These are phyloP conservation scores for Trichoderma pleuroti DNA, from an alignment of 2,329 filamentous ascomycete genomes.

Conservation along the genomic window DNA sequence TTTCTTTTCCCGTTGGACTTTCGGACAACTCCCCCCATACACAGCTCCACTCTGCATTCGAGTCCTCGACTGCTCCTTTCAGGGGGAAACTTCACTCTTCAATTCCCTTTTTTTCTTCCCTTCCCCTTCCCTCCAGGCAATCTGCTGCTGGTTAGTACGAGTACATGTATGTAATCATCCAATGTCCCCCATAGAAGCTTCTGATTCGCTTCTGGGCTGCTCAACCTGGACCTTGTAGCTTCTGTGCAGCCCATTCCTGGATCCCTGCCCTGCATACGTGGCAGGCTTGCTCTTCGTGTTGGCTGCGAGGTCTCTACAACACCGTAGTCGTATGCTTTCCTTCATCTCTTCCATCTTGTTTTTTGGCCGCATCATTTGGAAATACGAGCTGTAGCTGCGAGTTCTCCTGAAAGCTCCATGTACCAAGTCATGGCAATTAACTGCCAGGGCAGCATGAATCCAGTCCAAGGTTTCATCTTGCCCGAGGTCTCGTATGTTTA, in stretches of 20 bases:
- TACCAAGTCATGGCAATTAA: not conserved
- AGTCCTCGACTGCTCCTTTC: not conserved
- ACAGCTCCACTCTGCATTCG: not conserved
- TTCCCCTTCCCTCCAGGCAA: not conserved
- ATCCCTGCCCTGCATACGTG: not conserved
- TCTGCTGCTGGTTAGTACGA: not conserved
- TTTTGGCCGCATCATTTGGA: not conserved
- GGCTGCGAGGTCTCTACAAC: not conserved
- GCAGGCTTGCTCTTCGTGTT: not conserved
- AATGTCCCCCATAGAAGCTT: not conserved
- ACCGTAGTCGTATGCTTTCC: not conserved
- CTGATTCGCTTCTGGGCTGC: not conserved
- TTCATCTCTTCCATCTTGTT: not conserved
- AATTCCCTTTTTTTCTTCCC: not conserved
- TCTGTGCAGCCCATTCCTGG: not conserved
- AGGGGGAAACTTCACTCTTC: not conserved
- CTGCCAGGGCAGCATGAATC: not conserved
- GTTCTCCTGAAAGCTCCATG: not conserved
- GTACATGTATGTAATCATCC: not conserved
- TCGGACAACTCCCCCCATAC: not conserved
- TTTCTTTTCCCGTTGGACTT: not conserved
- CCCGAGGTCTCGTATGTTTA: not conserved
- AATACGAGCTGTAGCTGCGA: not conserved
- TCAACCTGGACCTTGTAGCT: not conserved
- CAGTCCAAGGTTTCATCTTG: not conserved